Percentiles rank a stretch among this genome's conserved stretches.
Evolutionary conservation across 305 asterid species (phyloP).

Genomic region (Plantago coronopus): DNA sequence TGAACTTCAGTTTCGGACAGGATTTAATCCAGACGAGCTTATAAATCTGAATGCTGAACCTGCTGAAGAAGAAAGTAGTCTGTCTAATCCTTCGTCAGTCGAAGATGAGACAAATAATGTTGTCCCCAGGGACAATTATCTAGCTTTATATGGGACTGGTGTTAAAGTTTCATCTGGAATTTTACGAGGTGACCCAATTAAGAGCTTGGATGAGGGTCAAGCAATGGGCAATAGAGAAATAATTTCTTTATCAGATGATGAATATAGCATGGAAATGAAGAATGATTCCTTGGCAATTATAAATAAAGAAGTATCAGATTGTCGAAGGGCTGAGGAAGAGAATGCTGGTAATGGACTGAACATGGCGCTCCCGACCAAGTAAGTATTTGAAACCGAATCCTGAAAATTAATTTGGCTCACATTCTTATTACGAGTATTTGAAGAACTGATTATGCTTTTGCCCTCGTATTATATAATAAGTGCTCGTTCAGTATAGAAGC

Average conservation of each 20-base stretch:
- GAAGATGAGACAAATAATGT: constrained; percentile 67
- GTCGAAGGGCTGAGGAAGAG: constrained; percentile 37
- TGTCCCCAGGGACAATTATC: constrained; percentile 39
- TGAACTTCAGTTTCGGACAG: constrained; percentile 47
- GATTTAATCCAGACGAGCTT: constrained; percentile 27
- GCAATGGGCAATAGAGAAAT: constrained; percentile 30
- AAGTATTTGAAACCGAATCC: background rate
- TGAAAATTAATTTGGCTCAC: background rate
- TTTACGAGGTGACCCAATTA: constrained; percentile 12
- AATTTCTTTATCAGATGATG: constrained; percentile 40
- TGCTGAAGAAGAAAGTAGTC: constrained; percentile 50
- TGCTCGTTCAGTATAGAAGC: too few relatives aligned
- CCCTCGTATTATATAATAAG: too few relatives aligned
- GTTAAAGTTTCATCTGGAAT: constrained; percentile 34
- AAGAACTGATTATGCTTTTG: background rate
- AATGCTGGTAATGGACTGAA: constrained; percentile 49
- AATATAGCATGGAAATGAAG: constrained; percentile 28
- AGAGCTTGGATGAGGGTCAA: constrained; percentile 25
- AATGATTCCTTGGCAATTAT: constrained; percentile 23
- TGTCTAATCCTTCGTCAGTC: constrained; percentile 74
- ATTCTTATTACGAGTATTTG: background rate
- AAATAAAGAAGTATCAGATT: constrained; percentile 30
- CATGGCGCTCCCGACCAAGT: constrained; percentile 22
- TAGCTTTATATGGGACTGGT: constrained; percentile 27
- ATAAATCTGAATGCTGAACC: constrained; percentile 34